Conservation (phyloP, 495 filamentous ascomycete genomes). For the Massariosphaeria phaeospora region DNA sequence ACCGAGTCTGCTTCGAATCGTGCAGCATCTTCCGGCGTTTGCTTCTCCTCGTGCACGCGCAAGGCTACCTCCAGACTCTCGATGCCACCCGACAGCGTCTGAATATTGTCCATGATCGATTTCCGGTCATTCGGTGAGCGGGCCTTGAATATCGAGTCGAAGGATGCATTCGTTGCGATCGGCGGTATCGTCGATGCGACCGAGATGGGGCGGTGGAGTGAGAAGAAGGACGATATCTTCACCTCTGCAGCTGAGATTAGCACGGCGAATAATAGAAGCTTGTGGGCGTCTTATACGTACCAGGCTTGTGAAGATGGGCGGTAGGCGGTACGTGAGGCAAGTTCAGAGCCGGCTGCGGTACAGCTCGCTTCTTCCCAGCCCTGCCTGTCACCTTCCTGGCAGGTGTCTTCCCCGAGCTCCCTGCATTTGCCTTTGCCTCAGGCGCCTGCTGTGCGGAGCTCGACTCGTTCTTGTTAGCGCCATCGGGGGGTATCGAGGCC, state of each 20-base stretch:
- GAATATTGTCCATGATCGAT: slow-evolving; percentile 59
- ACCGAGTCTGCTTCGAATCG: slow-evolving; percentile 17
- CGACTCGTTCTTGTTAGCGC: slow-evolving; percentile 14
- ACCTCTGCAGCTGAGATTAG: slow-evolving; percentile 56
- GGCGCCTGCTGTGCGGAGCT: slow-evolving; percentile 25
- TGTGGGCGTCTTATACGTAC: slow-evolving; percentile 43
- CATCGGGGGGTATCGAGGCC: slow-evolving; percentile 32
- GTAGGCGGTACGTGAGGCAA: slow-evolving; percentile 83
- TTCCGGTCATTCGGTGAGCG: slow-evolving; percentile 49
- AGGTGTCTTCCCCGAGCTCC: too few species aligned
- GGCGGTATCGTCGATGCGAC: slow-evolving; percentile 74
- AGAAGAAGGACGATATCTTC: slow-evolving; percentile 87
- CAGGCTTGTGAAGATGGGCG: slow-evolving; percentile 67
- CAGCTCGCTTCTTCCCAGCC: slow-evolving; percentile 39
- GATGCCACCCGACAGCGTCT: slow-evolving; percentile 69
- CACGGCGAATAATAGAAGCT: not conserved
- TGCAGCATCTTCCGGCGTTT: slow-evolving; percentile 41
- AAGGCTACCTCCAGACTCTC: slow-evolving; percentile 51
- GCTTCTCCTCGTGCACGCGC: slow-evolving; percentile 35
- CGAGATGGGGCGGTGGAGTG: slow-evolving; percentile 89
- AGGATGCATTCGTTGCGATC: slow-evolving; percentile 62
- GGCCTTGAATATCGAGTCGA: slow-evolving; percentile 71
- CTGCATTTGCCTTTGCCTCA: slow-evolving; percentile 1
- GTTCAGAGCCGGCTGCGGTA: slow-evolving; percentile 45
- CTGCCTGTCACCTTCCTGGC: slow-evolving; percentile 31